Conservation (phyloP, 164 flowering plant genomes). For the Umbellularia californica region DNA sequence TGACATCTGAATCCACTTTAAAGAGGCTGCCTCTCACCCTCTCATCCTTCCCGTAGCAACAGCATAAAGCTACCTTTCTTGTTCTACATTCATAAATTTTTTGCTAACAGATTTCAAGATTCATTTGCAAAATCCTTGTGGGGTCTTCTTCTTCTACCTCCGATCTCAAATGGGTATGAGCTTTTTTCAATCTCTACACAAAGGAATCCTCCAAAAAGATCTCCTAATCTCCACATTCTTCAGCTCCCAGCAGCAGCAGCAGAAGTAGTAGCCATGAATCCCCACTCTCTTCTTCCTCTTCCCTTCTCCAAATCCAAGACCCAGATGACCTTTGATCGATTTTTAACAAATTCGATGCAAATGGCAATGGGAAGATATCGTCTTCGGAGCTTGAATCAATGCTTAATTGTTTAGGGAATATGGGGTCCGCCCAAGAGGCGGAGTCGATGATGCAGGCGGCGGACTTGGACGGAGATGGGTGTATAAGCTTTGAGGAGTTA, state of each 20-base stretch:
- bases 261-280: neutral
- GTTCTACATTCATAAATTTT: no score
- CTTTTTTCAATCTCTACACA: no score
- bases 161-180: no score
- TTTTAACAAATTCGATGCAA: slow-evolving; percentile 14
- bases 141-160: no score
- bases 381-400: slow-evolving; percentile 10
- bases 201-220: no score
- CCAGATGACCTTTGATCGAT: slow-evolving; percentile 10
- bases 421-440: slow-evolving; percentile 1
- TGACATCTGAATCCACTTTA: no score
- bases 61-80: no score
- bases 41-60: no score
- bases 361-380: slow-evolving; percentile 19
- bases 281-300: neutral
- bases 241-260: neutral
- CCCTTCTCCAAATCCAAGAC: slow-evolving; percentile 5
- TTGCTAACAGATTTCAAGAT: no score
- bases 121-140: no score
- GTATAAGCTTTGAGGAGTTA: slow-evolving; percentile 16
- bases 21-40: no score
- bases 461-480: slow-evolving; percentile 17
- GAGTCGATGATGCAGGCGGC: slow-evolving; percentile 15
- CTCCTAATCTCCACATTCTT: neutral
- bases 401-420: slow-evolving; percentile 10